Base-by-base conservation (phyloP, 2,329 filamentous ascomycete species). In the Elsinoe ampelina region DNA sequence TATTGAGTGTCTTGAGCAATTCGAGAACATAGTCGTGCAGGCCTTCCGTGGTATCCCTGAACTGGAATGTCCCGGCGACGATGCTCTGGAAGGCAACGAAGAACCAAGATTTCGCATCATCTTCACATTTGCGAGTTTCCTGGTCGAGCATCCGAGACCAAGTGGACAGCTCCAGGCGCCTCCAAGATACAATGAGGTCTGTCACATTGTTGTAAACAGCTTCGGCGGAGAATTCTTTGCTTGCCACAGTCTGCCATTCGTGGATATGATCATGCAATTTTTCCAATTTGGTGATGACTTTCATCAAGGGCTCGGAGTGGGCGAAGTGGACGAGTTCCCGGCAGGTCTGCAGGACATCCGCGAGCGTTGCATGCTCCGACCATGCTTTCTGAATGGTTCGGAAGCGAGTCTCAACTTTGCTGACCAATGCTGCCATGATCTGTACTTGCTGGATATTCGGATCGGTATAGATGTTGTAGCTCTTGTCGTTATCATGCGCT, bases 211-310 rank as follows among this genome's bases (percentile, higher is more conserved):
- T 85, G 62, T 95, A 90, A 1, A 91, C 74, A 8, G 77, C 70
- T 1, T 80, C 77, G 1, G 85, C 87, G 8, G 82, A 86, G 68
- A 87, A 88, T 36, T 86, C 82, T 60, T 83, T 83, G 73, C 89
- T 95, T 2, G 92, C 91, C 71, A 95, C 91, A 41, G 86, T 84
- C 68, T 98, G 90, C 93, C 93, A 99, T 71, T 97, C 90, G 61
- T 96, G 85, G 50, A 98, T 81, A 62, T 86, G 84, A 0, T 78
- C 79, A 71, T 97, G 88, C 3, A 99, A 77, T 61, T 92, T 89
- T 70, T 99, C 95, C 2, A 93, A 79, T 66, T 87, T 89, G 1
- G 86, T 87, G 54, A 98, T 80, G 57, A 95, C 83, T 65, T 87
- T 91, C 1, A 90, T 90, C 3, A 98, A 76, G 0, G 93, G 91